Percentiles rank a stretch among this genome's conserved stretches.
phyloP scores from a whole-genome alignment of 331 rosid species.

The Malus hybrid region DNA sequence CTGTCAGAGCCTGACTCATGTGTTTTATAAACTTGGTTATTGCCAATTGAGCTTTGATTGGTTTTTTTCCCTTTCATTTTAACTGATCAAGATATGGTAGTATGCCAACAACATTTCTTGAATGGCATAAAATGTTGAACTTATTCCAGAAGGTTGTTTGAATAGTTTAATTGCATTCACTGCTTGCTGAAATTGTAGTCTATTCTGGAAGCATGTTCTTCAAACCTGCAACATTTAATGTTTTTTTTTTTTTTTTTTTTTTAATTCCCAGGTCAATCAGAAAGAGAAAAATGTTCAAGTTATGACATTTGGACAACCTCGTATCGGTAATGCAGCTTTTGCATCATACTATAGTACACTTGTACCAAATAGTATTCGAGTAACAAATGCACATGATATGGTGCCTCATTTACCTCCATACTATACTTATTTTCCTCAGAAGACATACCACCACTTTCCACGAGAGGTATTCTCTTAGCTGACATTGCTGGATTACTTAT shows the following conservation, averaged over 20 bases:
- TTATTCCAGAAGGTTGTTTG: neutral
- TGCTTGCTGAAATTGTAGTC: neutral
- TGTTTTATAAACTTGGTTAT: neutral
- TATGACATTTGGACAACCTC: constrained; percentile 98
- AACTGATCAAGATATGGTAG: neutral
- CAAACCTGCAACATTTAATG: neutral
- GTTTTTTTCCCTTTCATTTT: neutral
- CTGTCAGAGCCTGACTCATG: neutral
- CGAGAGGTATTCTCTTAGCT: constrained; percentile 61
- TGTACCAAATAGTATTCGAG: constrained; percentile 69
- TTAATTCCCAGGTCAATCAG: constrained; percentile 55
- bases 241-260: neutral
- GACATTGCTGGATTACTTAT: neutral
- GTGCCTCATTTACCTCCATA: constrained; percentile 99
- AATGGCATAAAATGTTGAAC: neutral
- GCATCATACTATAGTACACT: constrained; percentile 50
- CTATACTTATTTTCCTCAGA: constrained; percentile 64
- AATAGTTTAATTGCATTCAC: neutral
- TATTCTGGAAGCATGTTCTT: neutral
- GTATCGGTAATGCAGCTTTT: constrained; percentile 80
- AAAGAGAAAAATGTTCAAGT: constrained; percentile 56
- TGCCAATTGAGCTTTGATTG: neutral
- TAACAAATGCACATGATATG: constrained; percentile 72
- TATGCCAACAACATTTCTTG: neutral
- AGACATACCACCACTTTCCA: constrained; percentile 91